A percentile compares a stretch with the other conserved stretches of the same genome.
These are phyloP conservation scores for Teratosphaeriaceae sp. DNA, from an alignment of 2,329 filamentous ascomycete species.

Conservation along the genomic window DNA sequence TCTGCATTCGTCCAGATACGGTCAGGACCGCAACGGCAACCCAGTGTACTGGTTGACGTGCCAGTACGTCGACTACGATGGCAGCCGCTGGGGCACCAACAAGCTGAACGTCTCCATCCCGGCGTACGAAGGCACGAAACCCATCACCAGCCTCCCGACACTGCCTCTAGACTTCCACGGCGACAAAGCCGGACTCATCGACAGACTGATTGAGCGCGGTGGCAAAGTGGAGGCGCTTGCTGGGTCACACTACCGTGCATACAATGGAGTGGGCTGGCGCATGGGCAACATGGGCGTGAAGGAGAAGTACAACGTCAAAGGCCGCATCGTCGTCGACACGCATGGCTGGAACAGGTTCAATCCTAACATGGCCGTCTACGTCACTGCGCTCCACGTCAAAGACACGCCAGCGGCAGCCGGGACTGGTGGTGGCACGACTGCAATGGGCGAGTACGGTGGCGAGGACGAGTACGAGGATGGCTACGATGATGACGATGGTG, in stretches of 20 bases:
- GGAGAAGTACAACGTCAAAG: slow-evolving; percentile 40
- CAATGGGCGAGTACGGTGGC: slow-evolving; percentile 8
- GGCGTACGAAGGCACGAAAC: slow-evolving; percentile 35
- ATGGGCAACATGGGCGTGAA: slow-evolving; percentile 25
- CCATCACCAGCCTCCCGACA: slow-evolving; percentile 35
- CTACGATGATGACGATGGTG: slow-evolving; percentile 19
- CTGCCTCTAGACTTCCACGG: slow-evolving; percentile 42
- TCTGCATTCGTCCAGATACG: slow-evolving; percentile 24
- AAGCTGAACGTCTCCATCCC: slow-evolving; percentile 24
- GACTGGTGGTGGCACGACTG: not conserved
- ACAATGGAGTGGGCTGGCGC: slow-evolving; percentile 41
- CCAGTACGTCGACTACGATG: slow-evolving; percentile 31
- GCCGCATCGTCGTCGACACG: slow-evolving; percentile 46
- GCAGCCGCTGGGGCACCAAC: slow-evolving; percentile 31
- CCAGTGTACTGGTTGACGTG: slow-evolving; percentile 32
- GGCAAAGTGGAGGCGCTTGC: slow-evolving; percentile 40
- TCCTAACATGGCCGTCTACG: slow-evolving; percentile 34
- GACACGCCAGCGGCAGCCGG: slow-evolving; percentile 2
- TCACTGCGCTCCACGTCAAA: slow-evolving; percentile 26
- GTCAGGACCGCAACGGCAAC: slow-evolving; percentile 27
- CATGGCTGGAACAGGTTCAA: slow-evolving; percentile 43
- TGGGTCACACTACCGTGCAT: slow-evolving; percentile 45
- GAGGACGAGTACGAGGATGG: slow-evolving; percentile 15
- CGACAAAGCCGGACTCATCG: slow-evolving; percentile 32
- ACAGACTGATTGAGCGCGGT: slow-evolving; percentile 40